A percentile compares a stretch with the other conserved stretches of the same genome.
phyloP scores from a whole-genome alignment of 2,329 filamentous ascomycete species.

The Pezicula radicicola region DNA sequence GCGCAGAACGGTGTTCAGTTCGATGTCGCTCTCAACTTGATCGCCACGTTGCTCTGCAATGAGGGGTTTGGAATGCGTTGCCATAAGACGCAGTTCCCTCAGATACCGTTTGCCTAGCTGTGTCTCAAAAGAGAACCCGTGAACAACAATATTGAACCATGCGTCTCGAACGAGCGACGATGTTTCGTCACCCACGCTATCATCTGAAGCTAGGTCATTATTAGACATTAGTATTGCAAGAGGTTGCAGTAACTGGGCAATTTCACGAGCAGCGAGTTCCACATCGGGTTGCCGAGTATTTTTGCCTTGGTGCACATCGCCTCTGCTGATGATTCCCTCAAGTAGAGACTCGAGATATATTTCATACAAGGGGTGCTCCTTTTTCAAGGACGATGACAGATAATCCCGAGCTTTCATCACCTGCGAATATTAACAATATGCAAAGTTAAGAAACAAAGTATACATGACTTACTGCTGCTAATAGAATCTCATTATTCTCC shows the following conservation, averaged over 20 bases:
- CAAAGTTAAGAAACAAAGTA: slow-evolving; percentile 1
- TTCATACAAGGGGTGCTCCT: slow-evolving; percentile 72
- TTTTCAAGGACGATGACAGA: slow-evolving; percentile 67
- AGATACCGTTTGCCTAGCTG: slow-evolving; percentile 69
- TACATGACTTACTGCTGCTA: slow-evolving; percentile 62
- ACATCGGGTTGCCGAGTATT: slow-evolving; percentile 74
- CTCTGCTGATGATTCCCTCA: slow-evolving; percentile 84
- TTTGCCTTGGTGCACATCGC: slow-evolving; percentile 75
- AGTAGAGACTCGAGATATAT: slow-evolving; percentile 83
- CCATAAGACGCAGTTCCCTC: slow-evolving; percentile 78
- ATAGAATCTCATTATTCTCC: slow-evolving; percentile 62
- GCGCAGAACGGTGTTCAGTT: slow-evolving; percentile 89
- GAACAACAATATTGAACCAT: slow-evolving; percentile 97
- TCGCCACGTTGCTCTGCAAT: slow-evolving; percentile 87
- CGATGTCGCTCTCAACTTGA: slow-evolving; percentile 91
- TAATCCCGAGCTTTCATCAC: slow-evolving; percentile 76
- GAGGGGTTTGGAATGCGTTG: slow-evolving; percentile 81
- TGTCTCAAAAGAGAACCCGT: slow-evolving; percentile 79
- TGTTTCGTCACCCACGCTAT: slow-evolving; percentile 60
- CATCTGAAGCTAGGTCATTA: slow-evolving; percentile 49
- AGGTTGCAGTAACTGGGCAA: slow-evolving; percentile 81
- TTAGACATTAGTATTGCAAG: slow-evolving; percentile 79
- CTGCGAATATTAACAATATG: slow-evolving; percentile 30
- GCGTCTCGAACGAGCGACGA: slow-evolving; percentile 79
- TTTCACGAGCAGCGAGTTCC: slow-evolving; percentile 80